These are phyloP conservation scores for Leccinum fallax DNA, from an alignment of 1,284 basidiomycete genomes.

Conservation along the genomic window DNA sequence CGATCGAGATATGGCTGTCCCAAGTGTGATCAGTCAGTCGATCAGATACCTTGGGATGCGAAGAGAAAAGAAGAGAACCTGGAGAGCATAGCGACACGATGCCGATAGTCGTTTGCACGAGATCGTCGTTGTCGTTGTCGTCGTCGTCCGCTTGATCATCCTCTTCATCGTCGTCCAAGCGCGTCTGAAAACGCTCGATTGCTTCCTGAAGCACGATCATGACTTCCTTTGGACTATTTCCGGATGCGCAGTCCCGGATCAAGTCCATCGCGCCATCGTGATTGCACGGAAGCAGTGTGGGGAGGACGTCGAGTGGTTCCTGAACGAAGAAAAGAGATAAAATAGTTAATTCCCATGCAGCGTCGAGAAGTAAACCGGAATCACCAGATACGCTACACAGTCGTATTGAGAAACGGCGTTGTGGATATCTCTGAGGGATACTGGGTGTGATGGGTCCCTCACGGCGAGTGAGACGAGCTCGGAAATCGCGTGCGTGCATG, in stretches of 20 bases:
- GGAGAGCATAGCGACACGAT: constrained; percentile 42
- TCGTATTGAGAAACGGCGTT: constrained; percentile 18
- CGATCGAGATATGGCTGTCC: constrained; percentile 52
- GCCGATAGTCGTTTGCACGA: constrained; percentile 37
- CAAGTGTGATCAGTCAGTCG: background rate
- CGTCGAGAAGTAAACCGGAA: background rate
- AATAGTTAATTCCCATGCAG: background rate
- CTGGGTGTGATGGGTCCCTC: background rate
- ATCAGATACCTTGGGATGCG: background rate
- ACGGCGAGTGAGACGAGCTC: constrained; percentile 23
- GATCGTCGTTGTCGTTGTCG: constrained; percentile 2
- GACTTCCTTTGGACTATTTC: constrained; percentile 53
- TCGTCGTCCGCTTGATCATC: constrained; percentile 38
- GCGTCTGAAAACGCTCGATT: constrained; percentile 47
- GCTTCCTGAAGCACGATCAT: constrained; percentile 62
- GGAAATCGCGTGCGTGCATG: constrained; percentile 18
- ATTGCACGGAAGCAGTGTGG: constrained; percentile 25
- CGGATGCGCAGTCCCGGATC: constrained; percentile 23
- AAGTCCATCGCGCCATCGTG: constrained; percentile 23
- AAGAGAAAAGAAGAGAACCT: constrained; percentile 34
- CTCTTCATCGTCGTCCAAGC: constrained; percentile 31
- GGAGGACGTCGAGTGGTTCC: constrained; percentile 34
- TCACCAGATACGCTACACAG: constrained; percentile 22
- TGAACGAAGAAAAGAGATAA: constrained; percentile 2
- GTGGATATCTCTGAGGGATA: constrained; percentile 22